These are phyloP conservation scores for Rhizopogon vulgaris DNA, from an alignment of 768 basidiomycete species.

Conservation along the genomic window DNA sequence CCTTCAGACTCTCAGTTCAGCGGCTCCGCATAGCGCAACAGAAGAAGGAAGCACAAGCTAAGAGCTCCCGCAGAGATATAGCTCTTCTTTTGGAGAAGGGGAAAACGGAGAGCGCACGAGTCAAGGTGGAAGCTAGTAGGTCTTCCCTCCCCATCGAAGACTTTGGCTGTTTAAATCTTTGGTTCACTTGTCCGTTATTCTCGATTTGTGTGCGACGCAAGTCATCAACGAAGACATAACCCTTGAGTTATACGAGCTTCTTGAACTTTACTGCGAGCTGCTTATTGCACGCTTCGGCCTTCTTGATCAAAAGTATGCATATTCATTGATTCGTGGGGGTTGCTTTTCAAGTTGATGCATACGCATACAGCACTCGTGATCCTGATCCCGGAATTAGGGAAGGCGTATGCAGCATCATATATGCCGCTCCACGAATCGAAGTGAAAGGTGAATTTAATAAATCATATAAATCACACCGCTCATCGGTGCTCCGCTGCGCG, in stretches of 20 bases:
- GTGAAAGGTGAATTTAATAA: conserved; percentile 56
- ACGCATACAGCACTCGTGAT: conserved; percentile 52
- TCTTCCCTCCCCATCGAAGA: conserved; percentile 14
- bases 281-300: conserved; percentile 87
- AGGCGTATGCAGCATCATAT: conserved; percentile 82
- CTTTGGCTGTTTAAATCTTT: conserved; percentile 14
- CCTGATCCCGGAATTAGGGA: conserved; percentile 86
- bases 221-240: conserved; percentile 84
- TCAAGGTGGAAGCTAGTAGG: conserved; percentile 81
- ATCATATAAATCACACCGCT: conserved; percentile 1
- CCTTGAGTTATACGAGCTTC: conserved; percentile 82
- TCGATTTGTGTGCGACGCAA: conserved; percentile 15
- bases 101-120: conserved; percentile 77
- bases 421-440: conserved; percentile 89
- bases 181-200: not conserved
- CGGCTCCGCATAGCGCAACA: conserved; percentile 80
- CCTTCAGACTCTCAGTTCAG: conserved; percentile 71
- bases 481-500: conserved; percentile 1
- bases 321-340: not conserved
- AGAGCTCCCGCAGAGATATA: conserved; percentile 69
- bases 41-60: conserved; percentile 87
- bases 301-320: conserved; percentile 77
- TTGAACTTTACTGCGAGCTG: conserved; percentile 95
- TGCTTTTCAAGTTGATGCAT: conserved; percentile 5
- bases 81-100: conserved; percentile 72